Evolutionary conservation across 148 eudicot genomes (phyloP), one percentile per base, ranked within the genome.

Genomic region (Euryodendron excelsum): DNA sequence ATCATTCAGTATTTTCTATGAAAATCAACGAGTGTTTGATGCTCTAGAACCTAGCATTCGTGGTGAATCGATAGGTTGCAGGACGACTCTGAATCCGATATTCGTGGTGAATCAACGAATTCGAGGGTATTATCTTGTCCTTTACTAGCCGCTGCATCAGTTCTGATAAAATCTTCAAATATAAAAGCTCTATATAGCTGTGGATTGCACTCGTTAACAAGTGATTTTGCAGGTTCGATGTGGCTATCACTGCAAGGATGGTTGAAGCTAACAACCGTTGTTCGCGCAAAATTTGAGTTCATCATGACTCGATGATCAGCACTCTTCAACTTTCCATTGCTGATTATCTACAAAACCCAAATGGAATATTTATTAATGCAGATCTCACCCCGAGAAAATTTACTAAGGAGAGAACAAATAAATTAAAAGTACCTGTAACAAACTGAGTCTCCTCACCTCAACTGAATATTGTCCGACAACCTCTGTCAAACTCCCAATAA

Each of bases 161-260:
- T n/a, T n/a, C n/a, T n/a, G n/a, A 30, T 0, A 34, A 76, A 76
- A 30, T 76, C 79, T 20, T 34, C 30, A 37, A 1, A 31, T 28
- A 0, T 63, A 28, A 76, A 30, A 31, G 60, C 36, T 76, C 25
- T 76, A 21, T 48, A 76, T 1, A 76, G 79, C 5, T 41, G 44
- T 2, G 47, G 72, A 30, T n/a, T 76, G 30, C 3, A 11, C 48
- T 47, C 30, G n/a, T 36, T 31, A 31, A 76, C 30, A 53, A 76
- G 61, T 8, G 72, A 25, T 76, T 76, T 64, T 5, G 71, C 79
- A 28, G 72, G 72, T 64, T 76, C 61, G 13, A 76, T 64, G 45
- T 8, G 1, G 30, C 13, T 2, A 27, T 61, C 56, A 5, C 5
- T 1, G 20, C 59, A 17, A 27, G 70, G 59, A 47, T 31, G 31